Evolutionary conservation across 2,329 filamentous ascomycete genomes (phyloP).

Genomic region (Monosporascus sp.): DNA sequence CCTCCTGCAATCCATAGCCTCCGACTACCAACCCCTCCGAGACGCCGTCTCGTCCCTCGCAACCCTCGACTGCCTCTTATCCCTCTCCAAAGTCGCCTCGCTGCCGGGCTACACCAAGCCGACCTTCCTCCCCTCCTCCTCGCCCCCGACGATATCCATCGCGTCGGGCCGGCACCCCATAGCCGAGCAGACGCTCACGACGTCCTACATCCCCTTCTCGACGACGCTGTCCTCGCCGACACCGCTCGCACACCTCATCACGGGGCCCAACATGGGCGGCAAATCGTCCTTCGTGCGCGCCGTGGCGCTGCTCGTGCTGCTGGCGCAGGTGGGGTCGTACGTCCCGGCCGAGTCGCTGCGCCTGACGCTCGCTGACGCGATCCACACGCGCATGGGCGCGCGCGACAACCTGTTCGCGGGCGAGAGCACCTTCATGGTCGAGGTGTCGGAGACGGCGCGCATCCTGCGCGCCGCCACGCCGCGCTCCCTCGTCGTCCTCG

Average conservation of each 20-base stretch:
- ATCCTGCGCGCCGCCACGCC: slow-evolving; percentile 87
- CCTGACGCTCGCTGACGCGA: slow-evolving; percentile 81
- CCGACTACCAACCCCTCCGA: slow-evolving; percentile 83
- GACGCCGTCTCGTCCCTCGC: slow-evolving; percentile 84
- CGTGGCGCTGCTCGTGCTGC: slow-evolving; percentile 84
- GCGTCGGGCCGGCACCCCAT: slow-evolving; percentile 83
- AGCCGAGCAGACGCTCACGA: slow-evolving; percentile 83
- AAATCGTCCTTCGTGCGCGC: slow-evolving; percentile 97
- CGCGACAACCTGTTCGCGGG: slow-evolving; percentile 94
- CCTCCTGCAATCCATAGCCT: slow-evolving; percentile 67
- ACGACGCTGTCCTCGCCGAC: slow-evolving; percentile 63
- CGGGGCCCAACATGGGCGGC: slow-evolving; percentile 97
- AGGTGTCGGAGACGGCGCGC: slow-evolving; percentile 84
- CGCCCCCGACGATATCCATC: slow-evolving; percentile 65
- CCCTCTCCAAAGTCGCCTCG: slow-evolving; percentile 74
- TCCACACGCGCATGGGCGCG: slow-evolving; percentile 93
- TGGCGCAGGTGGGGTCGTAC: slow-evolving; percentile 92
- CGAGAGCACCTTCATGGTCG: slow-evolving; percentile 97
- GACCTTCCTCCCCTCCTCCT: slow-evolving; percentile 54
- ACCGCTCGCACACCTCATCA: slow-evolving; percentile 77
- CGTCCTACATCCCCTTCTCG: slow-evolving; percentile 87
- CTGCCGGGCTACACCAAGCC: slow-evolving; percentile 88
- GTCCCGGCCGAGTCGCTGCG: slow-evolving; percentile 72
- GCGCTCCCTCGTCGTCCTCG: slow-evolving; percentile 81
- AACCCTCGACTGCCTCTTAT: slow-evolving; percentile 83